Evolutionary conservation across 1,139 yeast species (phyloP).

Genomic region (Hyphopichia wangnamkhiaoensis): DNA sequence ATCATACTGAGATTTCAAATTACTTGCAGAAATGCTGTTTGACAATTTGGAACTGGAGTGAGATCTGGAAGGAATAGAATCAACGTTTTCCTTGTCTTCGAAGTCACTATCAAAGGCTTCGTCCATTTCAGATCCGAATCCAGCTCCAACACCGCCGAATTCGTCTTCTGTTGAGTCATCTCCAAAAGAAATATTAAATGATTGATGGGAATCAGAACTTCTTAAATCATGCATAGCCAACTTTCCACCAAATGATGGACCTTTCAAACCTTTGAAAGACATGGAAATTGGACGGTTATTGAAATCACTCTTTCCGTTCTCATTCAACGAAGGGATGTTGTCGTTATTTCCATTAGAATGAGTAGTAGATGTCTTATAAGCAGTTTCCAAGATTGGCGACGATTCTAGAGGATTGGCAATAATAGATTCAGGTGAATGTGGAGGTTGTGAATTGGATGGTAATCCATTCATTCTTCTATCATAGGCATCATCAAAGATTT

Average conservation of each 20-base stretch:
- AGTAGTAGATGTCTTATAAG: slow-evolving; percentile 9
- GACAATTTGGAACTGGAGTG: slow-evolving; percentile 2
- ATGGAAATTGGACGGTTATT: slow-evolving; percentile 58
- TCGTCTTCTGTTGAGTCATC: slow-evolving; percentile 23
- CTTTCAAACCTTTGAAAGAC: slow-evolving; percentile 66
- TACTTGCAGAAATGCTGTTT: neutral
- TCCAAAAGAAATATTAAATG: slow-evolving; percentile 40
- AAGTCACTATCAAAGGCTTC: slow-evolving; percentile 5
- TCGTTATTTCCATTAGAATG: slow-evolving; percentile 5
- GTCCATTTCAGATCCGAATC: slow-evolving; percentile 24
- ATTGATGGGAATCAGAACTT: slow-evolving; percentile 44
- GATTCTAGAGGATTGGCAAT: slow-evolving; percentile 13
- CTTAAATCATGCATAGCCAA: slow-evolving; percentile 30
- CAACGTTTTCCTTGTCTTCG: slow-evolving; percentile 8
- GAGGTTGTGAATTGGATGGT: slow-evolving; percentile 10
- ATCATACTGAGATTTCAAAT: slow-evolving; percentile 5
- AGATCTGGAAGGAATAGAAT: neutral
- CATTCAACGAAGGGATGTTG: slow-evolving; percentile 11
- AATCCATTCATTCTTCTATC: neutral
- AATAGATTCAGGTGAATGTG: slow-evolving; percentile 14
- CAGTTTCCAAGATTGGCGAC: slow-evolving; percentile 27
- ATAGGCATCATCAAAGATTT: neutral
- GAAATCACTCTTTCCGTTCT: slow-evolving; percentile 13
- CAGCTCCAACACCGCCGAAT: slow-evolving; percentile 23
- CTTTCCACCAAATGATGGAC: slow-evolving; percentile 52